Base-by-base conservation (phyloP, 441 rosid genomes). In the Manihot esculenta region DNA sequence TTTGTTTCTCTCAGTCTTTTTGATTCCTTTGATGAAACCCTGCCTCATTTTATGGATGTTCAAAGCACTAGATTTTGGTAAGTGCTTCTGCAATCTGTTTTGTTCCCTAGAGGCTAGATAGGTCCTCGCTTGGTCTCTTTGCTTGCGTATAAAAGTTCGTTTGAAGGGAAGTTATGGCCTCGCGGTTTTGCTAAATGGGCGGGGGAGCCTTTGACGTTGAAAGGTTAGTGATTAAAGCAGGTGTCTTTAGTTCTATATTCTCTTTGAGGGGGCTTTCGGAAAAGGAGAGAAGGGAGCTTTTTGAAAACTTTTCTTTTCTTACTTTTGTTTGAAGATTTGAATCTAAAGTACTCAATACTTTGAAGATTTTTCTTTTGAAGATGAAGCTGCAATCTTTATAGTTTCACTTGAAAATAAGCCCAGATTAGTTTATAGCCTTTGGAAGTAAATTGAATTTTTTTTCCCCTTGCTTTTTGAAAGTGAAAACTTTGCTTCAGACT, bases 21-120 rank as follows among this genome's bases (percentile, higher is more conserved):
- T 62, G 42, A 60, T 44, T 42, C 60, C 58, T 69, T 70, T 48
- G 3, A 17, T 35, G 62, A 57, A 71, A 55, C 17, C 14, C 51
- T 17, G 62, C 69, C 78, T 70, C 68, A 72, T 74, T 56, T 54
- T 57, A 30, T 83, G 76, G 42, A 23, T 55, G 45, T 78, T 80
- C 85, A 78, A 76, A 86, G 84, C 92, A 88, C 88, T 48, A 84
- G 84, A 70, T 55, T 68, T 75, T 64, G 79, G 70, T 49, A 51
- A 70, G 64, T 64, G 79, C 49, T 72, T 51, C 49, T 69, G 69
- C 70, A 64, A 59, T 69, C 70, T 73, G 23, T 18, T 74, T 56
- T 76, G 84, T 75, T 75, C 47, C 74, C 76, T 73, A n/a, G 21
- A 30, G 41, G 72, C 76, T 73, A n/a, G 27, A 30, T 55, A 7